phyloP scores from a whole-genome alignment of 73 alveolate genomes.

The Paraurostyla sp. region DNA sequence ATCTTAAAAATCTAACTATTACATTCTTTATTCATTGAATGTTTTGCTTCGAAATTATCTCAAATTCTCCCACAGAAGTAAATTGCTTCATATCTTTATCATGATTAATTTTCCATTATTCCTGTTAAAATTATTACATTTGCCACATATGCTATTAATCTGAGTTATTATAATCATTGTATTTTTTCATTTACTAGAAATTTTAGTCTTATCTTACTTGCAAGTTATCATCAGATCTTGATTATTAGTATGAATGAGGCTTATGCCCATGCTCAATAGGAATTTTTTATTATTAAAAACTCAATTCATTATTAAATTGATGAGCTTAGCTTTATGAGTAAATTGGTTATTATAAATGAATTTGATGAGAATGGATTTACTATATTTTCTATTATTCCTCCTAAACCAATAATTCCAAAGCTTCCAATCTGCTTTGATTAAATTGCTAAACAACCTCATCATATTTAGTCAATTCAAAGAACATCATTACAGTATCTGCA shows the following conservation, averaged over 20 bases:
- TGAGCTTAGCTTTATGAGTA: not conserved
- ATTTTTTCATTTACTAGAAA: not conserved
- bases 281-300: no score
- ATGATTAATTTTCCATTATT: not conserved
- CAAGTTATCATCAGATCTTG: no score
- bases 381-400: not conserved
- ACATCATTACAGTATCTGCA: not conserved
- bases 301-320: no score
- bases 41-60: not conserved
- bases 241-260: no score
- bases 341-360: not conserved
- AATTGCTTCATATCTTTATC: slow-evolving; percentile 14
- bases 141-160: not conserved
- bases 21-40: not conserved
- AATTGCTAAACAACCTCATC: not conserved
- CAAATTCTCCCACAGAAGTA: slow-evolving; percentile 35
- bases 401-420: not conserved
- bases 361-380: not conserved
- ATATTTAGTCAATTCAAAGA: slow-evolving; percentile 8
- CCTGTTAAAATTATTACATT: not conserved
- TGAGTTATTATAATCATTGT: not conserved
- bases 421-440: not conserved
- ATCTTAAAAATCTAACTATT: not conserved
- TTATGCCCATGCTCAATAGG: no score
- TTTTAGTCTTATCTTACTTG: no score